Evolutionary conservation across 371 early-diverging fungal species (phyloP), one percentile per base, ranked within the genome.

Genomic region (Mucor lusitanicus): DNA sequence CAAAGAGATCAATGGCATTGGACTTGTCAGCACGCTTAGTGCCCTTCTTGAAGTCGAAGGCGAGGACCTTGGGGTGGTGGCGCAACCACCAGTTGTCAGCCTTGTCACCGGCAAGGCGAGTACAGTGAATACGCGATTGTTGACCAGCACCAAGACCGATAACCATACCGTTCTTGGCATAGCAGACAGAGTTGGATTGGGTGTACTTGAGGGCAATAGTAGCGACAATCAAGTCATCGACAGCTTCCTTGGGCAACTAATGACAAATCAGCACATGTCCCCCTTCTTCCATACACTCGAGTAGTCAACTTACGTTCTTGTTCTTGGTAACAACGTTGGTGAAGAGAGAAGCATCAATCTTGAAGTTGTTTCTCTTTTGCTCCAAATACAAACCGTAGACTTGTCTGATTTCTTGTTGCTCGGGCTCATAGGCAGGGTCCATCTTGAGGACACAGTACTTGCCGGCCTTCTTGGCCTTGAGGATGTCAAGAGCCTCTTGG

Each of bases 31-130:
- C 94, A 65, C 99, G 92, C 87, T 98, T 98, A 69, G 89, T 84
- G 19, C 81, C 85, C 78, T 88, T 83, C 81, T 95, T 94, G 81
- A 97, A 98, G 64, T 91, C 79, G 69, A 98, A 88, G 55, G 74
- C 88, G 54, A 94, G 81, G 11, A 97, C 94, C 76, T 90, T 91
- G 74, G 96, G 96, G 81, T 98, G 97, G 76, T 95, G 95, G 56
- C 99, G 92, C 78, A 93, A 72, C 97, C 97, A 97, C 95, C 95
- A 97, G 90, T 95, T 95, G 77, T 98, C 96, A 61, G 96, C 96
- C 89, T 98, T 98, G 73, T 96, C 97, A 74, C 97, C 97, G n/a
- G 97, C 98, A 64, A 98, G 90, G 62, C 98, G 90, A 8, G 97
- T 97, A 86, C 97, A 97, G 85, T 97, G 99, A 64, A 98, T 97